Evolutionary conservation across 164 flowering plant species (phyloP).

Genomic region (Stephania cephalantha): DNA sequence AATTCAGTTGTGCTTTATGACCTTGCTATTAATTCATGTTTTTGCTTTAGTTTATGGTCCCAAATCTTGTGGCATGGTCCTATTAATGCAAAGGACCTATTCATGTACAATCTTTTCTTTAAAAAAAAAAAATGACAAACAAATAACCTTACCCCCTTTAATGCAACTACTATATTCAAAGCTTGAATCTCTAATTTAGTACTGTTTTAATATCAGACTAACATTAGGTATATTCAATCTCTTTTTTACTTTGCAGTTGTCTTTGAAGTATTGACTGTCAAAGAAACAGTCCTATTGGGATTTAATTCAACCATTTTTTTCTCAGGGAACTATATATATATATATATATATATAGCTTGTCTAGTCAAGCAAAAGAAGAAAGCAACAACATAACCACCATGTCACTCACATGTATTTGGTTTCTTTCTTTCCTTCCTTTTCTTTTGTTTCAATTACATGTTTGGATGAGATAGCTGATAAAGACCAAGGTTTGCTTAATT

Average conservation of each 20-base stretch:
- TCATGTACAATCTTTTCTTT: background rate
- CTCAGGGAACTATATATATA: background rate
- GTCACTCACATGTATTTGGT: background rate
- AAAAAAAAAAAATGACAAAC: background rate
- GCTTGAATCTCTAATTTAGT: too few species aligned
- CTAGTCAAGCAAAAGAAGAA: background rate
- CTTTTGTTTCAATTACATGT: background rate
- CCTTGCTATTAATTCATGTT: background rate
- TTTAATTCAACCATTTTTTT: background rate
- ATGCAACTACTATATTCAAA: too few species aligned
- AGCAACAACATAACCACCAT: background rate
- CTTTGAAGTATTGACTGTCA: too few species aligned
- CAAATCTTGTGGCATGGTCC: background rate
- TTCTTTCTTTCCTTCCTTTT: background rate
- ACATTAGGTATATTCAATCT: too few species aligned
- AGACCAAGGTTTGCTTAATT: background rate
- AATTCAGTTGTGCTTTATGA: background rate
- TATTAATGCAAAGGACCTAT: background rate
- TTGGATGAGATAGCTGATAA: background rate
- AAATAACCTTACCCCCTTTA: background rate
- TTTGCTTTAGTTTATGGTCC: background rate
- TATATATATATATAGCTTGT: background rate
- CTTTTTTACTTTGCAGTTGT: too few species aligned
- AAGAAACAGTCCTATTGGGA: too few species aligned
- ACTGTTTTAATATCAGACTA: too few species aligned